A percentile compares a stretch with the other conserved stretches of the same genome.
These are phyloP conservation scores for Odonthalia washingtoniensis DNA, from an alignment of 31 red algal species.

Conservation along the genomic window DNA sequence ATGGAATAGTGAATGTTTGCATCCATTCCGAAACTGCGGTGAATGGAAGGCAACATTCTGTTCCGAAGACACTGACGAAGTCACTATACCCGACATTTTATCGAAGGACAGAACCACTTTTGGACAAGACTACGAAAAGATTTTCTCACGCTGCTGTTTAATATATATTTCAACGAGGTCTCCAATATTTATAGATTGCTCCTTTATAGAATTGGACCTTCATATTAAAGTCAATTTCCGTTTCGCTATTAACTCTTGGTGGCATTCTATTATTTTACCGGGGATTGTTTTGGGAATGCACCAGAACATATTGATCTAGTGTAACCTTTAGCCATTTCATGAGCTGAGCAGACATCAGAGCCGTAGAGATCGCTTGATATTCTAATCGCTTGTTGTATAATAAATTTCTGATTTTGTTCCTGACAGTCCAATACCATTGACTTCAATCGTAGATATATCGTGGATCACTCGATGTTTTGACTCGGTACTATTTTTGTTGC, in stretches of 20 bases:
- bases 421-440: not conserved
- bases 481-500: not conserved
- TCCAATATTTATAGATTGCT: no score
- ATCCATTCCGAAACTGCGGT: no score
- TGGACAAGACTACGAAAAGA: not conserved
- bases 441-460: not conserved
- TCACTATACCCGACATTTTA: no score
- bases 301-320: not conserved
- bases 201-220: no score
- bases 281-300: no score
- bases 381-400: not conserved
- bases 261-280: no score
- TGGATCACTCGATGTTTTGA: not conserved
- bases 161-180: no score
- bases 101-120: not conserved
- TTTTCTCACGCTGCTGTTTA: not conserved
- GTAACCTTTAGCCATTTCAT: conserved; percentile 2
- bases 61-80: not conserved
- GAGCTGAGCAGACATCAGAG: not conserved
- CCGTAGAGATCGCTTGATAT: conserved; percentile 9
- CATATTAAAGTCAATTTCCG: no score
- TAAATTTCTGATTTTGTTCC: not conserved
- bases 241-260: no score
- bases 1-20: no score
- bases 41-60: no score